phyloP scores from a whole-genome alignment of 805 yeast species.

The Metschnikowia chrysomelidarum region DNA sequence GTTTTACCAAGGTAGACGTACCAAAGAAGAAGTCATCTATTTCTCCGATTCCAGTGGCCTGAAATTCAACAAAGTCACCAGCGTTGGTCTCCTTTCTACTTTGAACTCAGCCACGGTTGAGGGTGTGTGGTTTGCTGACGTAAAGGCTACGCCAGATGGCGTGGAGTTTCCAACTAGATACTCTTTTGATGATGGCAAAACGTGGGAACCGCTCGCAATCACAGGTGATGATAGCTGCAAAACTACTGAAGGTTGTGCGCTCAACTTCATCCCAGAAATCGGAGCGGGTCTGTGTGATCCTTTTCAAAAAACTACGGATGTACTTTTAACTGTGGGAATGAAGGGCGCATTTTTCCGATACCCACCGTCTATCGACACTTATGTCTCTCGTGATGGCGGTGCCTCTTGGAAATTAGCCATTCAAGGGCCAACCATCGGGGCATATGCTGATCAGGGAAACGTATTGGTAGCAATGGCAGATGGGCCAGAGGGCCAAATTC shows the following conservation, averaged over 20 bases:
- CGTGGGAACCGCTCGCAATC: constrained; percentile 50
- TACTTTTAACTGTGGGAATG: constrained; percentile 30
- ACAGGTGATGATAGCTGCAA: constrained; percentile 45
- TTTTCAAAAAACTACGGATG: constrained; percentile 49
- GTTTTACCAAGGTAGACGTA: constrained; percentile 14
- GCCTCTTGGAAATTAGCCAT: constrained; percentile 60
- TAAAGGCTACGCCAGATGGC: constrained; percentile 19
- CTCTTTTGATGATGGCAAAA: constrained; percentile 51
- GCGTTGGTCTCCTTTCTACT: constrained; percentile 33
- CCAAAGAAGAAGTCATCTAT: constrained; percentile 36
- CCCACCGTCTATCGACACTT: constrained; percentile 40
- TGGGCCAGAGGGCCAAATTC: constrained; percentile 3
- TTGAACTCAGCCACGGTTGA: constrained; percentile 52
- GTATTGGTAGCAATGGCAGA: constrained; percentile 63
- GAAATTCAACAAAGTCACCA: constrained; percentile 44
- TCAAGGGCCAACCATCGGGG: constrained; percentile 50
- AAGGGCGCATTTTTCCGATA: constrained; percentile 28
- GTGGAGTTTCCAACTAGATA: constrained; percentile 24
- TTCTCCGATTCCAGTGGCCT: constrained; percentile 61
- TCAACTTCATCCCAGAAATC: constrained; percentile 29
- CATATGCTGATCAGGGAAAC: constrained; percentile 80
- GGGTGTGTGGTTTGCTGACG: constrained; percentile 59
- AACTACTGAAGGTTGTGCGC: constrained; percentile 47
- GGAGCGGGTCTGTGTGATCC: constrained; percentile 8
- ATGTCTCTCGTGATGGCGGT: constrained; percentile 75